Conservation (phyloP, 805 yeast species). For the Zygoascus flipseniorum region DNA sequence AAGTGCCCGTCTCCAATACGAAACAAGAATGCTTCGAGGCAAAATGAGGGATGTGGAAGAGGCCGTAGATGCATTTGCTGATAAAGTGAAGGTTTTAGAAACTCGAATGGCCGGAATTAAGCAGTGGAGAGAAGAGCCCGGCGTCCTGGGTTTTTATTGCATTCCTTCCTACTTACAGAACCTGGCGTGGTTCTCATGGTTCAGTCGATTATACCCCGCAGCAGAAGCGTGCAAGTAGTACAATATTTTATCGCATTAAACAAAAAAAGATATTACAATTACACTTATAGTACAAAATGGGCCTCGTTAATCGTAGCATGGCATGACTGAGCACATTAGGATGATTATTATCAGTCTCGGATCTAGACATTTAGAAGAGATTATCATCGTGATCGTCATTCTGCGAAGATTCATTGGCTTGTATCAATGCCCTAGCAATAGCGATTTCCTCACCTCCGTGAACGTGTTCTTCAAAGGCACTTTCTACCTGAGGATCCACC, state of each 20-base stretch:
- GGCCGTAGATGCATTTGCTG: conserved; percentile 39
- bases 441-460: conserved; percentile 45
- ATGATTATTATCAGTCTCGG: too few species aligned
- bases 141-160: not conserved
- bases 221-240: not conserved
- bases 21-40: conserved; percentile 47
- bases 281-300: not conserved
- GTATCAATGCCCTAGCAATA: conserved; percentile 58
- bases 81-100: conserved; percentile 32
- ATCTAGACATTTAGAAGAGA: not conserved
- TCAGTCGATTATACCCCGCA: not conserved
- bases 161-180: not conserved
- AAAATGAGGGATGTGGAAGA: conserved; percentile 64
- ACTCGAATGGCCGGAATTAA: conserved; percentile 11
- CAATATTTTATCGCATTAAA: not conserved
- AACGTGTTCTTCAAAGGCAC: conserved; percentile 36
- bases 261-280: not conserved
- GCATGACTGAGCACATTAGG: not conserved
- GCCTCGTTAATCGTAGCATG: not conserved
- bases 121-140: not conserved
- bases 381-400: conserved; percentile 4
- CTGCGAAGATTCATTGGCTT: conserved; percentile 37
- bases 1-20: conserved; percentile 44
- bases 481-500: conserved; percentile 50
- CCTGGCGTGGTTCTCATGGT: not conserved